These are phyloP conservation scores for Crithidia expoeki DNA, from an alignment of 208 protist species.

Conservation along the genomic window DNA sequence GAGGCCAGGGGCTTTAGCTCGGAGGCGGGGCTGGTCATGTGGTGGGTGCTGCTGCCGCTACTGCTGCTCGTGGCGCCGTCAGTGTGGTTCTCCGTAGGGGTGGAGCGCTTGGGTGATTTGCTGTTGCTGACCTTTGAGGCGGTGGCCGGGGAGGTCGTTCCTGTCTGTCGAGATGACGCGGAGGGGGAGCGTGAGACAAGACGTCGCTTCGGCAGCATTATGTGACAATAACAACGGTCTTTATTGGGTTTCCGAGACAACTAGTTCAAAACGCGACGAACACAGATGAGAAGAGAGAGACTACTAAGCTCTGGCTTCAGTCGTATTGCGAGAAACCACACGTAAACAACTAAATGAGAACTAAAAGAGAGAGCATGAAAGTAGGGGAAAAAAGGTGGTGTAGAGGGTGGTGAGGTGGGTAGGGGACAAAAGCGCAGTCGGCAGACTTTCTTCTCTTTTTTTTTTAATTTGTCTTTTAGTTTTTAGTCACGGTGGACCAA, in stretches of 20 bases:
- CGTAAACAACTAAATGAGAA: no score
- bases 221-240: no score
- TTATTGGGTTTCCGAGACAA: no score
- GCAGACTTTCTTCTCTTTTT: no score
- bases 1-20: background rate
- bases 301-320: background rate
- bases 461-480: no score
- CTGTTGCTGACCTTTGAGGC: slow-evolving; percentile 5
- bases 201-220: slow-evolving; percentile 71
- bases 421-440: no score
- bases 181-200: slow-evolving; percentile 13
- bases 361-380: no score
- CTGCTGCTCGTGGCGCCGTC: slow-evolving; percentile 25
- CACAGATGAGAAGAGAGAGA: background rate
- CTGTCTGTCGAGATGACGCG: background rate
- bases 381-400: no score
- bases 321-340: no score
- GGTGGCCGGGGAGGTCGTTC: background rate
- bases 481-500: no score
- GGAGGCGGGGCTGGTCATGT: background rate
- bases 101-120: slow-evolving; percentile 8
- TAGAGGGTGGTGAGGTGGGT: no score
- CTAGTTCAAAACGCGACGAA: background rate
- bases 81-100: background rate
- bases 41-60: slow-evolving; percentile 11